Percentiles rank a stretch among this genome's conserved stretches.
phyloP scores from a whole-genome alignment of 169 alveolate species.

The Toxoplasma gondii region DNA sequence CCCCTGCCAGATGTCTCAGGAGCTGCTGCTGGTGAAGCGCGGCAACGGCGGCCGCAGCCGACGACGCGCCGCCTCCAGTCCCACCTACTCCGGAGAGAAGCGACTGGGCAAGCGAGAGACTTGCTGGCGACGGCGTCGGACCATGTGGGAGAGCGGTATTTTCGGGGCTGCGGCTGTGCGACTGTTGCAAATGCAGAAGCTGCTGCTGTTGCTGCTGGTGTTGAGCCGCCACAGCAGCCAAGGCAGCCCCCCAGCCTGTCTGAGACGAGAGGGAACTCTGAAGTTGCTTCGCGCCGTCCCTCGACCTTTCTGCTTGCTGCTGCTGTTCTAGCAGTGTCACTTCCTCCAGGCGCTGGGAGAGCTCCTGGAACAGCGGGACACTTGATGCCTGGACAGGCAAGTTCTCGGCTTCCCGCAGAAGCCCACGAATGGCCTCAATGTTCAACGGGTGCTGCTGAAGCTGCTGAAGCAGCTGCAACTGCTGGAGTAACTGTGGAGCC shows the following conservation, averaged over 20 bases:
- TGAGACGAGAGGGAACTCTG: background rate
- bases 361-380: constrained; percentile 29
- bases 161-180: background rate
- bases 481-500: constrained; percentile 20
- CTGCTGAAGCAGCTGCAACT: constrained; percentile 31
- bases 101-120: background rate
- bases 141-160: background rate
- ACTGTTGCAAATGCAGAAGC: background rate
- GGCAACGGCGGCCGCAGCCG: background rate
- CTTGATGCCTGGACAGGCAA: constrained; percentile 6
- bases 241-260: background rate
- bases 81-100: background rate
- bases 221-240: constrained; percentile 22
- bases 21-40: constrained; percentile 41
- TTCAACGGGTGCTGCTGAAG: constrained; percentile 1
- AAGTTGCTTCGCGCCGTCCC: background rate
- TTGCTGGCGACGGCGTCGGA: background rate
- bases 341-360: background rate
- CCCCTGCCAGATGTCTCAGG: background rate
- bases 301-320: background rate
- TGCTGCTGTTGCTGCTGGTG: constrained; percentile 32
- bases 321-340: background rate
- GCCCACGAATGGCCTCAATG: background rate
- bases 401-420: background rate
- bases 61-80: constrained; percentile 8